Evolutionary conservation across 2,329 filamentous ascomycete genomes (phyloP).

Genomic region (Diaporthe sp.): DNA sequence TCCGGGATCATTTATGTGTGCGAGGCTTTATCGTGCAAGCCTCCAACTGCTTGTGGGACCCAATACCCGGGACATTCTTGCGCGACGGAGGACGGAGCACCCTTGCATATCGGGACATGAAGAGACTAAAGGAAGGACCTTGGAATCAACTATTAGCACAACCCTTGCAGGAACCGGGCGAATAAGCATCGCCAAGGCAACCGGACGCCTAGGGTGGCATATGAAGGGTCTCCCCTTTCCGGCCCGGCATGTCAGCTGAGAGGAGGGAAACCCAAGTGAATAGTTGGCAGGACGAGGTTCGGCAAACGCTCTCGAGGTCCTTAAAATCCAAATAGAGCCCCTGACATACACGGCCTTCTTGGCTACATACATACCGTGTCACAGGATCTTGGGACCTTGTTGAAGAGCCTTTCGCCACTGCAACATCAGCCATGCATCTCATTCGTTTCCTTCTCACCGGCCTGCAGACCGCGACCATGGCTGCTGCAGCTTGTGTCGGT

Average conservation of each 20-base stretch:
- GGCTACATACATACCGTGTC: background rate
- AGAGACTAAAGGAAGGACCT: background rate
- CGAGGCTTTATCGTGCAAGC: background rate
- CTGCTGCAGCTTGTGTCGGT: background rate
- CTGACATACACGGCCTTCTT: conserved; percentile 18
- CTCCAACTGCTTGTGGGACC: background rate
- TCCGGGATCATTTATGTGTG: background rate
- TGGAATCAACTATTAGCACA: conserved; percentile 13
- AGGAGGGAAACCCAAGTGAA: background rate
- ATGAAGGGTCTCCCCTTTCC: conserved; percentile 5
- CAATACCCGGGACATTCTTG: background rate
- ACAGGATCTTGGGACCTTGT: background rate
- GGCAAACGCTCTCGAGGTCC: background rate
- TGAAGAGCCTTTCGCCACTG: background rate
- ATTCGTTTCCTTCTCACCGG: conserved; percentile 1
- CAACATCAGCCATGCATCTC: conserved; percentile 8
- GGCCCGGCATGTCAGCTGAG: background rate
- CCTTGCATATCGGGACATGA: background rate
- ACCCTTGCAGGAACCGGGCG: background rate
- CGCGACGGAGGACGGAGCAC: background rate
- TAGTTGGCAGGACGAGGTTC: background rate
- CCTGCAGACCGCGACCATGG: background rate
- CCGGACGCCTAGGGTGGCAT: background rate
- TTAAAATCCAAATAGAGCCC: background rate
- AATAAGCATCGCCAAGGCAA: conserved; percentile 10